Base-by-base conservation (phyloP, 176 grass and related monocot species). In the Oryza longistaminata region DNA sequence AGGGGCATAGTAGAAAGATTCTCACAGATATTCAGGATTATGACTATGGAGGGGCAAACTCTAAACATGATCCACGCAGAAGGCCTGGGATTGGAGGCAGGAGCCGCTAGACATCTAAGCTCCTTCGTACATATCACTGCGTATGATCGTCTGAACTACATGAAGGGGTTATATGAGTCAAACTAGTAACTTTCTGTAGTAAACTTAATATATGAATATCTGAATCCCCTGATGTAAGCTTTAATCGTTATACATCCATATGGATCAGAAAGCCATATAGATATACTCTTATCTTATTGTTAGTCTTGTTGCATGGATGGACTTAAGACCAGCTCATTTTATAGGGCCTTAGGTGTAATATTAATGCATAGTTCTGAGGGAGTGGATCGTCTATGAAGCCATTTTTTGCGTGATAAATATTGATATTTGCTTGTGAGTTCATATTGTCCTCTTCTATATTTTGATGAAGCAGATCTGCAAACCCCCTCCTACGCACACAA, bases 1-100 rank as follows among this genome's bases (percentile, higher is more conserved):
- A 95, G 90, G 81, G 42, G 19, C 74, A 33, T 68, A 87, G 42
- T 75, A 94, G 93, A 87, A 98, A 92, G 81, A 75, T 87, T 78
- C 87, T 96, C 83, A 80, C 76, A 44, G 93, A 92, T 60, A 82
- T 85, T 83, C 88, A 89, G 76, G 96, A 98, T 77, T 98, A 98
- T 67, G 96, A 98, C 66, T 92, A 94, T 19, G 93, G 96, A 85
- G 91, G 76, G 24, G 40, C 91, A 61, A 98, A 98, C 70, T 39
- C 83, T 37, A 91, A 77, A 79, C 96, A 98, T 69, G 96, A 95
- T 67, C 96, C 85, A 33, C 91, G 80, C 48, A 90, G 93, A 83
- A 95, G 77, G 83, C 76, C 91, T 73, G 93, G 88, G 80, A 82
- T 2, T 61, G 88, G 92, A 33, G 82, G 92, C 68, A 92, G 78